phyloP scores from a whole-genome alignment of 306 rosid species.

The Trifolium fragiferum region DNA sequence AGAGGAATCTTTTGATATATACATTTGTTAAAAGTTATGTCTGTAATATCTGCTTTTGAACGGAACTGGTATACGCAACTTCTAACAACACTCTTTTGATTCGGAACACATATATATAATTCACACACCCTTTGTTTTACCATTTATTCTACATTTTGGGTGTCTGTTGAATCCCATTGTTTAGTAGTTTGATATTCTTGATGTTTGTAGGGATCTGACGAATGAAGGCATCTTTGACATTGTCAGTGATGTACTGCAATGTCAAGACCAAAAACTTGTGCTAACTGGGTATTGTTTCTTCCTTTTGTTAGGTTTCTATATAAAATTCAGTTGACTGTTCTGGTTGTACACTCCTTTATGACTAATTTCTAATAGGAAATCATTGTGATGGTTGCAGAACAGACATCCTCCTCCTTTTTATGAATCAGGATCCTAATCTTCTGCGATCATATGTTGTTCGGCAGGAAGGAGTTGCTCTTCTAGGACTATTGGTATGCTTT shows the following conservation, averaged over 20 bases:
- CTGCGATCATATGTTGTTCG: conserved; percentile 89
- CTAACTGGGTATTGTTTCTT: conserved; percentile 80
- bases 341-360: conserved; percentile 22
- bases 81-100: not conserved
- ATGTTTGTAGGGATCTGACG: conserved; percentile 80
- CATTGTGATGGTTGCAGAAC: conserved; percentile 91
- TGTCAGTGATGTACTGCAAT: conserved; percentile 73
- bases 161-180: conserved; percentile 31
- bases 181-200: conserved; percentile 40
- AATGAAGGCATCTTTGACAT: conserved; percentile 94
- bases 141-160: conserved; percentile 2
- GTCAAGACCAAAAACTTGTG: conserved; percentile 83
- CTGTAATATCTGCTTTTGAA: conserved; percentile 6
- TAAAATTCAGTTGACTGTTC: conserved; percentile 34
- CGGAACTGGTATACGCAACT: not conserved
- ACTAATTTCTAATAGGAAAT: conserved; percentile 49
- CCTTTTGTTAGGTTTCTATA: conserved; percentile 38
- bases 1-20: not conserved
- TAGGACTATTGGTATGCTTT: conserved; percentile 80
- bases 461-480: conserved; percentile 82
- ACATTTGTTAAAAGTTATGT: conserved; percentile 12
- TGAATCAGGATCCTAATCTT: conserved; percentile 97
- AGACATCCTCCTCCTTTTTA: conserved; percentile 95
- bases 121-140: not conserved
- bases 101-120: not conserved